These are phyloP conservation scores for Tulasnella sp. DNA, from an alignment of 768 basidiomycete species.

Conservation along the genomic window DNA sequence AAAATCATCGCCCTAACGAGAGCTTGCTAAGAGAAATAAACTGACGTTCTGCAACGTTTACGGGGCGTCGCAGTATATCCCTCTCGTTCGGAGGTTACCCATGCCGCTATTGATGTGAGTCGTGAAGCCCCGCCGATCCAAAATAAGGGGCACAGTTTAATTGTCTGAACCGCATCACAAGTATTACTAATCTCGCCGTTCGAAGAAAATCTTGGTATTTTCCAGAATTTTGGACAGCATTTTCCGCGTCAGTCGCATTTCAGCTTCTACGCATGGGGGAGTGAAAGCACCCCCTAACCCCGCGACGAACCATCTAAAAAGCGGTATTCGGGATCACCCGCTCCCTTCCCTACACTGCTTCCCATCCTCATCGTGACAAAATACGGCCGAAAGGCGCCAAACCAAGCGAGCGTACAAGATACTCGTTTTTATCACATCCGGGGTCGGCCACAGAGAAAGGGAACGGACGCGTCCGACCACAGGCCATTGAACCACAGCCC, in stretches of 20 bases:
- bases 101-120: no score
- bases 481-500: neutral
- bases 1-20: no score
- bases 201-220: no score
- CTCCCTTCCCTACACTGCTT: neutral
- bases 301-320: neutral
- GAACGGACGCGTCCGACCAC: neutral
- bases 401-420: neutral
- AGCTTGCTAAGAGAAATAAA: no score
- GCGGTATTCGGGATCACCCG: neutral
- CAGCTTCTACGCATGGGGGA: no score
- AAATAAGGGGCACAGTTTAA: no score
- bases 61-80: neutral
- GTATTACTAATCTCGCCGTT: no score
- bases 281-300: neutral
- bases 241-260: no score
- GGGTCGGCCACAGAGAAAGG: neutral
- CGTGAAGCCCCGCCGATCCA: no score
- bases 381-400: neutral
- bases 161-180: no score
- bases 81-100: neutral
- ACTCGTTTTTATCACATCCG: neutral
- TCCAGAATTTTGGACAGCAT: no score
- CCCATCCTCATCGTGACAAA: neutral
- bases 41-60: no score